phyloP scores from a whole-genome alignment of 1,139 yeast genomes.

The Yamadazyma oceani region DNA sequence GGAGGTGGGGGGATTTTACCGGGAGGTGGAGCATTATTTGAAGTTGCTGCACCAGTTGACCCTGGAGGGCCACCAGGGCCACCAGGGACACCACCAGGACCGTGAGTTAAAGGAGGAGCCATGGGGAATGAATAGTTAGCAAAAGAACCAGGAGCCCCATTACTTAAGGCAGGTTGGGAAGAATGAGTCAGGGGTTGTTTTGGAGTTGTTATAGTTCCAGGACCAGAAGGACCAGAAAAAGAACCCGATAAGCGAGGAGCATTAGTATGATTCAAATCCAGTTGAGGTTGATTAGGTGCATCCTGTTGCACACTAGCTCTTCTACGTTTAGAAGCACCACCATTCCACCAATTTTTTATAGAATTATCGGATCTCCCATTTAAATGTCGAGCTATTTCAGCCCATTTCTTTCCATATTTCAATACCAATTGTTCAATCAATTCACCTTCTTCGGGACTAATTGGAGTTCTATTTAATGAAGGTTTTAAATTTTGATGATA shows the following conservation, averaged over 20 bases:
- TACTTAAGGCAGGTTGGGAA: constrained; percentile 9
- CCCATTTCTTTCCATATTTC: constrained; percentile 89
- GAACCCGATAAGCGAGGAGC: background rate
- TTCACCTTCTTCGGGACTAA: constrained; percentile 80
- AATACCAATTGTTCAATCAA: constrained; percentile 77
- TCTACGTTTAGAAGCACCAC: constrained; percentile 80
- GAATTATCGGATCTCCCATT: constrained; percentile 89
- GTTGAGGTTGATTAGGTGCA: constrained; percentile 1
- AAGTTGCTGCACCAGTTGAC: background rate
- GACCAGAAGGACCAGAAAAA: background rate
- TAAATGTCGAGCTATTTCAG: constrained; percentile 85
- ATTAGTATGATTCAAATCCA: background rate
- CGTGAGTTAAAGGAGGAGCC: background rate
- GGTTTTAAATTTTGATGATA: constrained; percentile 93
- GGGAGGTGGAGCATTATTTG: background rate
- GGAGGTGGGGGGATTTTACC: background rate
- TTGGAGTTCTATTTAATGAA: constrained; percentile 75
- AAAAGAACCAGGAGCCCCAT: constrained; percentile 1
- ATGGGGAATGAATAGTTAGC: background rate
- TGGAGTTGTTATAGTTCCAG: background rate
- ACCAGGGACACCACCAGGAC: constrained; percentile 2
- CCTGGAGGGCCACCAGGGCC: background rate
- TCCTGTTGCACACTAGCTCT: constrained; percentile 38
- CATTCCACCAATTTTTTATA: constrained; percentile 96
- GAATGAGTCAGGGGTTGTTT: too few species aligned